phyloP scores from a whole-genome alignment of 345 rosid species.

The Limnanthes douglasii region DNA sequence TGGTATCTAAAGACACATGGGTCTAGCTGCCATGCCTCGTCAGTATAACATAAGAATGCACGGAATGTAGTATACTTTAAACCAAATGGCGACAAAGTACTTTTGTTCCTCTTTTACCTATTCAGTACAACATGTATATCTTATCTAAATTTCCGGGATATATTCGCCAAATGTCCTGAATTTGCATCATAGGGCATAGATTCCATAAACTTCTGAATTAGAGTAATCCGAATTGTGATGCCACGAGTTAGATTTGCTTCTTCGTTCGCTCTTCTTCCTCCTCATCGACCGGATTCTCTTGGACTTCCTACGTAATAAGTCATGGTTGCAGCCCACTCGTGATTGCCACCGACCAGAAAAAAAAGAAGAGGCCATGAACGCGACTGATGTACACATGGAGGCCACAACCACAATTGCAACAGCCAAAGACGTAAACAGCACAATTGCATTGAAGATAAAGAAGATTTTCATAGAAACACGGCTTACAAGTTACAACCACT shows the following conservation, averaged over 20 bases:
- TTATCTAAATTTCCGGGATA: too few relatives aligned
- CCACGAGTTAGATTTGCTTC: constrained; percentile 79
- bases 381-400: constrained; percentile 88
- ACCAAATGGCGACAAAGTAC: too few relatives aligned
- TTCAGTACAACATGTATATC: too few relatives aligned
- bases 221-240: constrained; percentile 56
- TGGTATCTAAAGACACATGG: too few relatives aligned
- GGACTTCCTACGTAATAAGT: constrained; percentile 73
- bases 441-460: constrained; percentile 84
- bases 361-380: constrained; percentile 80
- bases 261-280: constrained; percentile 39
- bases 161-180: too few relatives aligned
- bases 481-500: constrained; percentile 46
- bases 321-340: constrained; percentile 92
- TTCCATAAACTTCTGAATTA: constrained; percentile 71
- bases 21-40: too few relatives aligned
- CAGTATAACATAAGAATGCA: too few relatives aligned
- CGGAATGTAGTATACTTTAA: too few relatives aligned
- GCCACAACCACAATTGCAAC: constrained; percentile 99
- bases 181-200: constrained; percentile 65
- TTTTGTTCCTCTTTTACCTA: too few relatives aligned
- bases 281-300: constrained; percentile 51
- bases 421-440: constrained; percentile 85
- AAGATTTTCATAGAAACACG: constrained; percentile 63
- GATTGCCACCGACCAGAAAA: constrained; percentile 63